phyloP scores from a whole-genome alignment of 257 asterid genomes.

The Solanum stenotomum region DNA sequence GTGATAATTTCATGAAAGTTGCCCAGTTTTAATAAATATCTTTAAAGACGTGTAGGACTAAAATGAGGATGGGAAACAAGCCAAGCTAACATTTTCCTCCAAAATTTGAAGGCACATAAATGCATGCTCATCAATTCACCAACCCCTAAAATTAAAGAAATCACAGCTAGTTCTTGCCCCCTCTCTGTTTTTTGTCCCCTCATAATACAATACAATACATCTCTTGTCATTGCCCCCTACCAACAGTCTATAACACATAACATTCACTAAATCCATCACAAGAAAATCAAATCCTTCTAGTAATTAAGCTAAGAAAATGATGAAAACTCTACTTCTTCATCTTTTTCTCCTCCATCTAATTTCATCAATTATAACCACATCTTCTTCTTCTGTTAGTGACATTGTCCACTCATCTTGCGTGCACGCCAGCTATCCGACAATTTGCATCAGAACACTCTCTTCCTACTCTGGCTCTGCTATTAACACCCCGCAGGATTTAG shows the following conservation, averaged over 20 bases:
- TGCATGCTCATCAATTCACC: neutral
- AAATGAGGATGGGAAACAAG: neutral
- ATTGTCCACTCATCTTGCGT: constrained; percentile 60
- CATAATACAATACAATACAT: neutral
- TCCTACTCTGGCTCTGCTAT: constrained; percentile 48
- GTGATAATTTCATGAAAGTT: neutral
- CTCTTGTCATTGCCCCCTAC: neutral
- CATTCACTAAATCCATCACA: neutral
- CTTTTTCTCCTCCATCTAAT: neutral
- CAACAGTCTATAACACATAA: neutral
- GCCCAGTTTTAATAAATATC: neutral
- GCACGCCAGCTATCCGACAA: constrained; percentile 82
- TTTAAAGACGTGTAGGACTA: neutral
- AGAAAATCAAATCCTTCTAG: neutral
- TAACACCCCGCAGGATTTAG: constrained; percentile 57
- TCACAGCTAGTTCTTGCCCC: neutral
- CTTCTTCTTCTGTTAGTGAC: constrained; percentile 12
- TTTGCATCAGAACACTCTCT: constrained; percentile 76
- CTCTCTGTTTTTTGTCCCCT: neutral
- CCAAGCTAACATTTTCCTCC: neutral
- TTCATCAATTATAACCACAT: neutral
- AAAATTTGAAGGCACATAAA: neutral
- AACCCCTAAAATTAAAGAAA: neutral
- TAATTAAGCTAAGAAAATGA: neutral
- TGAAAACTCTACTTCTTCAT: constrained; percentile 2